Conservation (phyloP, 495 filamentous ascomycete species). For the Aspergillus panamensis region DNA sequence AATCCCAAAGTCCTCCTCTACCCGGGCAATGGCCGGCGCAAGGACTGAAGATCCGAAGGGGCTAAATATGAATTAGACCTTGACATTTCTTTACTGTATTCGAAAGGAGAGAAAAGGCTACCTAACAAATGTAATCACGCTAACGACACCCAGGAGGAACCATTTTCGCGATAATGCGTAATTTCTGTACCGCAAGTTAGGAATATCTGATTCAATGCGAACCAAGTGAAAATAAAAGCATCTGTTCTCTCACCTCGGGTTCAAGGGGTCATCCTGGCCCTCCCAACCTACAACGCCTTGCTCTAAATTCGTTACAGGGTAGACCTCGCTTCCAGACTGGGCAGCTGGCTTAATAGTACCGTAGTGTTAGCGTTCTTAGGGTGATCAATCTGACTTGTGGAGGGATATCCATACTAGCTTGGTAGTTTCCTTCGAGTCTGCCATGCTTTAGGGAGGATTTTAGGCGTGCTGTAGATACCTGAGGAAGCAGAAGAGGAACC, state of each 20-base stretch:
- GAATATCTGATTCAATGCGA: too few species aligned
- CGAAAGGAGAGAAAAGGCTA: background rate
- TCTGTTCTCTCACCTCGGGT: conserved; percentile 11
- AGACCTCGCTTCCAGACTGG: background rate
- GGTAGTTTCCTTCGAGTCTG: too few species aligned
- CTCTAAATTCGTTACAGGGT: conserved; percentile 11
- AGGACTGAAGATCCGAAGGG: conserved; percentile 15
- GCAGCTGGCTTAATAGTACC: background rate
- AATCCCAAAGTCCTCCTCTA: conserved; percentile 6
- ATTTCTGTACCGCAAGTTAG: conserved; percentile 6
- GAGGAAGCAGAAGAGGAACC: too few species aligned
- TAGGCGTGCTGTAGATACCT: too few species aligned
- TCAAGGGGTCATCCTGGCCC: conserved; percentile 13
- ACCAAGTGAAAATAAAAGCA: background rate
- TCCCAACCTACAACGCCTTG: conserved; percentile 19
- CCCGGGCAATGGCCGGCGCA: conserved; percentile 8
- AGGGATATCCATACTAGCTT: too few species aligned
- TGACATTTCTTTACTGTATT: background rate
- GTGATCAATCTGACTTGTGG: background rate
- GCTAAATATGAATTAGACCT: background rate
- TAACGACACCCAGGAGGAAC: conserved; percentile 12
- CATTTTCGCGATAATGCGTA: conserved; percentile 10
- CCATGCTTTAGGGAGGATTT: too few species aligned
- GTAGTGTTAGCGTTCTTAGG: too few species aligned
- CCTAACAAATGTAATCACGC: conserved; percentile 18